phyloP scores from a whole-genome alignment of 305 asterid genomes.

The Euphrasia arctica region DNA sequence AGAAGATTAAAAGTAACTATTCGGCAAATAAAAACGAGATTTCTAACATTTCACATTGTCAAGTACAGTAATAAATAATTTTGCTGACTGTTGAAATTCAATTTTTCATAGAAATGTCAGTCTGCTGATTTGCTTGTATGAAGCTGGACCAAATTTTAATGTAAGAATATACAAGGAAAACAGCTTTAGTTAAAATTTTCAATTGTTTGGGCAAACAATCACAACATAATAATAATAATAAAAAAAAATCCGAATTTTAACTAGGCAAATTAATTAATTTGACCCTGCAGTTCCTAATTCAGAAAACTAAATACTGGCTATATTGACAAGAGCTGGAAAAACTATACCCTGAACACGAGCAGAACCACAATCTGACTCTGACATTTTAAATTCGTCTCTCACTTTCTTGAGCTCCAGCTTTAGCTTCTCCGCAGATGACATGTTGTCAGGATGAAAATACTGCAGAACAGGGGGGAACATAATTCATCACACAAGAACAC shows the following conservation, averaged over 20 bases:
- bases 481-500: constrained; percentile 9
- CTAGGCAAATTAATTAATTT: no score
- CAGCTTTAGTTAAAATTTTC: not conserved
- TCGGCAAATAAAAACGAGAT: no score
- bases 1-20: no score
- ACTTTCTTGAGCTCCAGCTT: constrained; percentile 72
- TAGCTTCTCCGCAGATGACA: constrained; percentile 76
- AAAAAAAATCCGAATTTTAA: not conserved
- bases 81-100: no score
- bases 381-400: constrained; percentile 74
- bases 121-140: not conserved
- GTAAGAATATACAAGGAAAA: not conserved
- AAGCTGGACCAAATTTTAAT: not conserved
- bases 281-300: no score
- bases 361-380: constrained; percentile 90
- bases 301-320: constrained; percentile 12
- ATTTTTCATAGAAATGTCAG: no score
- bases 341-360: constrained; percentile 79
- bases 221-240: no score
- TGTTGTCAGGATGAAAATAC: constrained; percentile 79
- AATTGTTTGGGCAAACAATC: not conserved
- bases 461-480: constrained; percentile 25
- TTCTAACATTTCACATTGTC: no score
- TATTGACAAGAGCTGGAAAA: constrained; percentile 40
- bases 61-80: no score